Evolutionary conservation across 1,284 basidiomycete genomes (phyloP), one percentile per base, ranked within the genome.

Genomic region (Polyporus tsugae): DNA sequence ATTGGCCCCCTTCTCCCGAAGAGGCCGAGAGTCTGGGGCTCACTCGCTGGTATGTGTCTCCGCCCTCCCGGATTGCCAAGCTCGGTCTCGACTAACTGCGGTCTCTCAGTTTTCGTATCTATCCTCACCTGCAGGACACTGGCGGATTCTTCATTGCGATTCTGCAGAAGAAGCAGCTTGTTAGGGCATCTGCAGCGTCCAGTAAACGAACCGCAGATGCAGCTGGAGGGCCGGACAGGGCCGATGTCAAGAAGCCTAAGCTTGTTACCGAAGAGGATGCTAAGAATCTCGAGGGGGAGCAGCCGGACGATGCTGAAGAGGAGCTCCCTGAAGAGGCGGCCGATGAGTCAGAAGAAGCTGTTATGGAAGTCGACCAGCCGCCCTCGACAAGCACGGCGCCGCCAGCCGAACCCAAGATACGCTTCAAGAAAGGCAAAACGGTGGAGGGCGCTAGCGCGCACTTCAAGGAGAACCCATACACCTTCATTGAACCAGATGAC

Each of bases 141-240:
- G 98, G 98, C 13, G 98, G 96, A 0, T 99, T 99, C 83, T 99
- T 98, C 76, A 91, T 99, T 35, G 95, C 96, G 19, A 92, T 98
- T 0, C 82, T 99, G 42, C 89, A 96, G 76, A 87, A 82, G 68
- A 77, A 70, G 64, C 64, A 74, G 7, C 70, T 63, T 5, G 61
- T 61, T 9, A 64, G 63, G 39, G 11, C 64, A 35, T 49, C 58
- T 19, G 17, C 57, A 19, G 52, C 73, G 55, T 17, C 60, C 41
- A 55, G 64, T 44, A 91, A 91, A 75, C 83, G 89, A 9, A 77
- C 77, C 1, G 85, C 83, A 0, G 82, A 85, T 7, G 80, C 79
- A 5, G 71, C 75, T 7, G 80, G 82, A 36, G 82, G 82, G 64
- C 73, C 79, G 10, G 80, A 79, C 25, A 77, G 77, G 39, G 80